These are phyloP conservation scores for Jatropha curcas DNA, from an alignment of 345 rosid genomes.

Conservation along the genomic window DNA sequence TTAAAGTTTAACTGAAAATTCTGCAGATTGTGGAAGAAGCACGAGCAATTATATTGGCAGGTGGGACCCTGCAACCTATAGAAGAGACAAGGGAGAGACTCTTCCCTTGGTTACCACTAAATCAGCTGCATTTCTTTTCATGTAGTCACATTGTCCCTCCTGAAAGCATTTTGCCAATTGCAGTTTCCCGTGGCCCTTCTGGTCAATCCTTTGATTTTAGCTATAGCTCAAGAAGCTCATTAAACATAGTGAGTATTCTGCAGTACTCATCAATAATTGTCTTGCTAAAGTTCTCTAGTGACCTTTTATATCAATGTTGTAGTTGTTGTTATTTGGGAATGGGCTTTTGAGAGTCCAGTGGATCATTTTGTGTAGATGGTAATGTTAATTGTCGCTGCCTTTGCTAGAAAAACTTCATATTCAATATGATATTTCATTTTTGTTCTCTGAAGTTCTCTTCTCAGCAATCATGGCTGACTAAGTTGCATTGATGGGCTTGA, in stretches of 20 bases:
- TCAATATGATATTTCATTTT: background rate
- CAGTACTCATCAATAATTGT: constrained; percentile 10
- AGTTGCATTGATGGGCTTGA: constrained; percentile 13
- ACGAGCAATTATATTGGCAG: constrained; percentile 81
- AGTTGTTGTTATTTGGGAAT: background rate
- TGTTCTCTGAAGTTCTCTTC: background rate
- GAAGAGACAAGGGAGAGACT: constrained; percentile 93
- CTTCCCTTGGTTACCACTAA: constrained; percentile 73
- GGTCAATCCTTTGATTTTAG: constrained; percentile 82
- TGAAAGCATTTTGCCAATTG: constrained; percentile 78
- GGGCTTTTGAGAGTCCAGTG: background rate
- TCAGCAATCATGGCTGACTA: constrained; percentile 4
- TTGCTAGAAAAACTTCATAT: constrained; percentile 3
- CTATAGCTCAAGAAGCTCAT: constrained; percentile 73
- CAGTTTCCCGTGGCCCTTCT: constrained; percentile 82
- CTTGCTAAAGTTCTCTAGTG: background rate
- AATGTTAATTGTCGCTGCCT: background rate
- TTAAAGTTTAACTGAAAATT: constrained; percentile 20
- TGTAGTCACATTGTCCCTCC: constrained; percentile 87
- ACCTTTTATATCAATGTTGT: background rate
- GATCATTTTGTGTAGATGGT: background rate
- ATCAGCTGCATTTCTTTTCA: constrained; percentile 74
- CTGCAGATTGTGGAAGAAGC: constrained; percentile 77
- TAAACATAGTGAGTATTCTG: constrained; percentile 48
- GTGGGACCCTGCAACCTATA: constrained; percentile 95